These are phyloP conservation scores for Grigorovia humatica DNA, from an alignment of 805 yeast species.

Conservation along the genomic window DNA sequence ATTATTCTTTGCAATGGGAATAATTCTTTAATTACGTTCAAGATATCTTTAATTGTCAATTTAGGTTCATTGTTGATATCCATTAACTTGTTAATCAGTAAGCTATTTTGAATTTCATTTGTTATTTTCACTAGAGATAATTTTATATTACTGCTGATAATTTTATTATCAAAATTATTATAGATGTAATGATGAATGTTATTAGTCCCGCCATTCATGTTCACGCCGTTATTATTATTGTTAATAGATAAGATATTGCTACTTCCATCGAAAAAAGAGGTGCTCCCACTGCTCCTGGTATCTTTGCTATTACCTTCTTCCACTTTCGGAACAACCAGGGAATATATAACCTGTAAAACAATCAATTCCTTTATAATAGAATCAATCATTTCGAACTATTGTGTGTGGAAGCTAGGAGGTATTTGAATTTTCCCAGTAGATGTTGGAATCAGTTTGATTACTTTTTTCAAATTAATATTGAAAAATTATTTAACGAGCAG, in stretches of 20 bases:
- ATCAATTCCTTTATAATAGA: conserved; percentile 21
- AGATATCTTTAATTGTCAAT: conserved; percentile 24
- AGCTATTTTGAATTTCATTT: conserved; percentile 26
- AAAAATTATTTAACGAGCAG: too few species aligned
- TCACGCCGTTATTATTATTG: neutral
- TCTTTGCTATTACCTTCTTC: conserved; percentile 5
- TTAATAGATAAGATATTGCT: neutral
- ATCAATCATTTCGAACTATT: conserved; percentile 6
- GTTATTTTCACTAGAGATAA: conserved; percentile 26
- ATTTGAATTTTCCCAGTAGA: too few species aligned
- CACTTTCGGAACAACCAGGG: conserved; percentile 11
- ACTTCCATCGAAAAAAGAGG: neutral
- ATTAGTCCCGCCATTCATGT: neutral
- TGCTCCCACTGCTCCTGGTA: neutral
- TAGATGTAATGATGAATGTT: neutral
- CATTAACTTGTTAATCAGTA: conserved; percentile 14
- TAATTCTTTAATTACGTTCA: conserved; percentile 18
- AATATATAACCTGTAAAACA: conserved; percentile 25
- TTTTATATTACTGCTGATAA: conserved; percentile 13
- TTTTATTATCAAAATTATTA: conserved; percentile 1
- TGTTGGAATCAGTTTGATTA: too few species aligned
- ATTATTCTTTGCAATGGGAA: conserved; percentile 25
- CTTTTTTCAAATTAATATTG: too few species aligned
- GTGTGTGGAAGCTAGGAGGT: too few species aligned
- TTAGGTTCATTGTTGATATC: conserved; percentile 11